Conservation (phyloP, 2,329 filamentous ascomycete genomes). For the Aspergillus pseudoglaucus region DNA sequence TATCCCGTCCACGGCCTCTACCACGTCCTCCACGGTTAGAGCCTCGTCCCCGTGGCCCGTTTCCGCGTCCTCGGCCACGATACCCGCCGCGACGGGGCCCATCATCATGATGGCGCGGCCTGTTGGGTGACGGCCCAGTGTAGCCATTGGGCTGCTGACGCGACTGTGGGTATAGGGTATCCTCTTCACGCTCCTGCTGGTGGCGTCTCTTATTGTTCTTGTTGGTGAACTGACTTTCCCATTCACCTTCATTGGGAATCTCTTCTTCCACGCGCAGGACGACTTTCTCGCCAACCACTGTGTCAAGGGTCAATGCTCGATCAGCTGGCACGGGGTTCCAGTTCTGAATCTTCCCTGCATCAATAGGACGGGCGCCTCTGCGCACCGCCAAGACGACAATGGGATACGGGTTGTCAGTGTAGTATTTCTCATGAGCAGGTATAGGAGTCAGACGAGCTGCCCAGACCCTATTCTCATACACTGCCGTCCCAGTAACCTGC, state of each 20-base stretch:
- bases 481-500: slow-evolving; percentile 71
- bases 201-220: slow-evolving; percentile 52
- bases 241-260: slow-evolving; percentile 54
- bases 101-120: slow-evolving; percentile 37
- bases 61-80: slow-evolving; percentile 32
- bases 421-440: slow-evolving; percentile 58
- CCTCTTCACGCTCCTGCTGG: slow-evolving; percentile 56
- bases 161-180: slow-evolving; percentile 25
- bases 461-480: slow-evolving; percentile 77
- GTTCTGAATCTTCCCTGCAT: slow-evolving; percentile 72
- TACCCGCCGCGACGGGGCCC: slow-evolving; percentile 31
- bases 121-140: slow-evolving; percentile 15
- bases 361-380: slow-evolving; percentile 67
- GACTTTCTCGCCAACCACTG: slow-evolving; percentile 78
- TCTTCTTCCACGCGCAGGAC: slow-evolving; percentile 75
- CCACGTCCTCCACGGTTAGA: slow-evolving; percentile 36
- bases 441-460: slow-evolving; percentile 73
- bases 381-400: slow-evolving; percentile 76
- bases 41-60: slow-evolving; percentile 33
- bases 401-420: slow-evolving; percentile 73
- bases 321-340: slow-evolving; percentile 73
- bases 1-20: slow-evolving; percentile 44
- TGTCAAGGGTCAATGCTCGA: slow-evolving; percentile 70
- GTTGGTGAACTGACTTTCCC: slow-evolving; percentile 57
- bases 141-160: slow-evolving; percentile 15